Conservation (phyloP, 1,284 basidiomycete species). For the Mycena sp. region DNA sequence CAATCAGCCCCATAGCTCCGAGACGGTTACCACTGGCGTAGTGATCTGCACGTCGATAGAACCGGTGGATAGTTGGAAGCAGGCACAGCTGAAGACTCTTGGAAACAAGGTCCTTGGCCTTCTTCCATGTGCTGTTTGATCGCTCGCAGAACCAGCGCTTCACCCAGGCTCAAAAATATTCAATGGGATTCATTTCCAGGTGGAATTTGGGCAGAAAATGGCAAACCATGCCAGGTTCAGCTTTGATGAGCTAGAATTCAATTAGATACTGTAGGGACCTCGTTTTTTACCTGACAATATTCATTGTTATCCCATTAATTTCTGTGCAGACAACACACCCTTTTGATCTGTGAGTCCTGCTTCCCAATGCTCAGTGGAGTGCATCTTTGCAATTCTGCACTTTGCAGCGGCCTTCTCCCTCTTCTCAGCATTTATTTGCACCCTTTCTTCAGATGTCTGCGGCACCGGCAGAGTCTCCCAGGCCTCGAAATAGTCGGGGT, state of each 20-base stretch:
- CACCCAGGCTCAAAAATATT: no score
- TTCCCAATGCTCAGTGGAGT: background rate
- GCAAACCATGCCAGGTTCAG: no score
- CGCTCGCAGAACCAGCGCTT: background rate
- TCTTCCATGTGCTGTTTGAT: background rate
- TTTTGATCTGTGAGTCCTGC: background rate
- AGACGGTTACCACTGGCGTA: no score
- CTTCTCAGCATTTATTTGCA: background rate
- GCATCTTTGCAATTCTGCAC: background rate
- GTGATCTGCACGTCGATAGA: no score
- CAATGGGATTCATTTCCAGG: no score
- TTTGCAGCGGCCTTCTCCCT: background rate
- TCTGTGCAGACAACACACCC: background rate
- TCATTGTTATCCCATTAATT: background rate
- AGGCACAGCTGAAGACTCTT: background rate
- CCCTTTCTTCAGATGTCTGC: background rate
- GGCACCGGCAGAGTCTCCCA: background rate
- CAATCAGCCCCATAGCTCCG: no score
- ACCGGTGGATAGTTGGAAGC: no score
- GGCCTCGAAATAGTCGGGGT: conserved; percentile 8
- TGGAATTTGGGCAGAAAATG: no score
- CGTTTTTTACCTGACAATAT: background rate
- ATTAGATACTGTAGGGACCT: conserved; percentile 1
- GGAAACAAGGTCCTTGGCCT: background rate
- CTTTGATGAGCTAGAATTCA: no score